Evolutionary conservation across 208 protist genomes (phyloP).

Genomic region (Leishmania tarentolae): DNA sequence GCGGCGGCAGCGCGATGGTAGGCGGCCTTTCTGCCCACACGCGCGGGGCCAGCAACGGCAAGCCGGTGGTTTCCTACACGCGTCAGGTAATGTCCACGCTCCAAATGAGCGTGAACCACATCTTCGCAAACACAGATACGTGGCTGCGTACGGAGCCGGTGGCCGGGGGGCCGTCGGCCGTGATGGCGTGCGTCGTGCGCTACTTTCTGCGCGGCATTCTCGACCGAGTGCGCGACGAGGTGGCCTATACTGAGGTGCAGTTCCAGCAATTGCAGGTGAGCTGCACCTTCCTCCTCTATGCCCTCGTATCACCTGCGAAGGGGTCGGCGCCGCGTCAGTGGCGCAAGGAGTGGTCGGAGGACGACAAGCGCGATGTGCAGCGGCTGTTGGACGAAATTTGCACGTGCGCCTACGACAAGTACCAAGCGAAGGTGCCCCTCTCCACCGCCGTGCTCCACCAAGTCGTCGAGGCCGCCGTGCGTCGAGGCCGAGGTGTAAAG

Average conservation of each 20-base stretch:
- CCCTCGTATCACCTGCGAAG: constrained; percentile 49
- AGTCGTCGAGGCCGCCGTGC: constrained; percentile 45
- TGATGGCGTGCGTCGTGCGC: constrained; percentile 53
- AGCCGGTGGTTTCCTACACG: constrained; percentile 38
- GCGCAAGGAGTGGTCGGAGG: constrained; percentile 55
- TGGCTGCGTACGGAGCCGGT: constrained; percentile 47
- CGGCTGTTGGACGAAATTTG: constrained; percentile 74
- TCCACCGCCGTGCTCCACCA: constrained; percentile 57
- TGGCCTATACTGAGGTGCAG: constrained; percentile 29
- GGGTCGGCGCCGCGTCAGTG: constrained; percentile 51
- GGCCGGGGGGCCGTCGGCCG: constrained; percentile 32
- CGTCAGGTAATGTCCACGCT: constrained; percentile 56
- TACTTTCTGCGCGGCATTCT: constrained; percentile 77
- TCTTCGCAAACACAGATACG: constrained; percentile 54
- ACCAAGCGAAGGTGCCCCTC: constrained; percentile 68
- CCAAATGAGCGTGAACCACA: constrained; percentile 72
- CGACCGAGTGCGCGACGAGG: constrained; percentile 54
- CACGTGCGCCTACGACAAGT: constrained; percentile 73
- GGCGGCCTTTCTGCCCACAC: constrained; percentile 1
- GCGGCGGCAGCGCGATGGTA: constrained; percentile 11
- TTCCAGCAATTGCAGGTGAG: constrained; percentile 74
- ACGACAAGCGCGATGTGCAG: constrained; percentile 31
- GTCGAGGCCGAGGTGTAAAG: constrained; percentile 14
- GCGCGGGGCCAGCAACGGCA: constrained; percentile 16
- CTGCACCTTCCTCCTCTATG: constrained; percentile 73